Percentiles rank a stretch among this genome's conserved stretches.
Conservation (phyloP, 352 stramenopile species). For the Globisporangium rhizosaccharum region DNA sequence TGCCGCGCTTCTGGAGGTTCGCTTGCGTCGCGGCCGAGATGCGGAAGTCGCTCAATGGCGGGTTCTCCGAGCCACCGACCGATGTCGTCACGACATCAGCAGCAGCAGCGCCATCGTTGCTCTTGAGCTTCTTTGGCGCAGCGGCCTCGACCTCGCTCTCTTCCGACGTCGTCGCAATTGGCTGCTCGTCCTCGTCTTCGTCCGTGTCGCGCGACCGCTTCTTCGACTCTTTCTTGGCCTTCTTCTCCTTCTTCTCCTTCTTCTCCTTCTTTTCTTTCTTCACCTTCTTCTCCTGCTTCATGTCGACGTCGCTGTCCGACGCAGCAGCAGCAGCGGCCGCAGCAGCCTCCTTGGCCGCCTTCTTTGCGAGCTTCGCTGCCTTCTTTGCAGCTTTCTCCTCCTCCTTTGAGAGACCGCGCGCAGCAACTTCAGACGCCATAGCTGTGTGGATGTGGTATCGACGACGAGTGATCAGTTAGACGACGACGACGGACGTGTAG, state of each 20-base stretch:
- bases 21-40: slow-evolving; percentile 57
- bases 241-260: slow-evolving; percentile 50
- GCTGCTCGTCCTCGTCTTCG: slow-evolving; percentile 19
- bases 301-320: slow-evolving; percentile 6
- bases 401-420: slow-evolving; percentile 39
- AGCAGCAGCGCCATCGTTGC: not conserved
- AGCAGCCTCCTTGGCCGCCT: slow-evolving; percentile 32
- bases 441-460: not conserved
- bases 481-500: no score
- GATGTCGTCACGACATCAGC: slow-evolving; percentile 11
- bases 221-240: slow-evolving; percentile 75
- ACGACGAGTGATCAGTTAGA: no score
- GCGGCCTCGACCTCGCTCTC: slow-evolving; percentile 48
- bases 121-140: slow-evolving; percentile 26
- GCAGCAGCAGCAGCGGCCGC: slow-evolving; percentile 11
- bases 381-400: slow-evolving; percentile 63
- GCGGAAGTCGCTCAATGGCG: slow-evolving; percentile 63
- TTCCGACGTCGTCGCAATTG: slow-evolving; percentile 36
- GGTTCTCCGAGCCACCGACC: slow-evolving; percentile 56
- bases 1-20: slow-evolving; percentile 71
- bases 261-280: slow-evolving; percentile 63
- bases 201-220: slow-evolving; percentile 51
- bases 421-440: slow-evolving; percentile 16
- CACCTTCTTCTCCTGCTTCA: slow-evolving; percentile 33
- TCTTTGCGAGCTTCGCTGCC: slow-evolving; percentile 48